Conservation (phyloP, 2,329 filamentous ascomycete genomes). For the Leptographium radiaticola region DNA sequence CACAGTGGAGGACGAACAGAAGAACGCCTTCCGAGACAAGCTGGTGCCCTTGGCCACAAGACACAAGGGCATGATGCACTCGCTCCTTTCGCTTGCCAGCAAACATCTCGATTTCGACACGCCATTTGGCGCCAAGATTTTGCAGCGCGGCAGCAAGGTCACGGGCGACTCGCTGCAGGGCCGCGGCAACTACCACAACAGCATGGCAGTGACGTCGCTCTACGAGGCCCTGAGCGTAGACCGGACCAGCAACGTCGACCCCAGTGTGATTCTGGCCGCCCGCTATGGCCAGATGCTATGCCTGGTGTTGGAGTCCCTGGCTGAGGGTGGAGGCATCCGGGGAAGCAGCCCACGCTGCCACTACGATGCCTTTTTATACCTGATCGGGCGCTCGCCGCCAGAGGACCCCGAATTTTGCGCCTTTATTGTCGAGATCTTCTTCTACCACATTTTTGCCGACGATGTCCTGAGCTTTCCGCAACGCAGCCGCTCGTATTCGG, state of each 20-base stretch:
- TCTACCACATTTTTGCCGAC: slow-evolving; percentile 64
- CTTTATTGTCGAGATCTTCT: slow-evolving; percentile 66
- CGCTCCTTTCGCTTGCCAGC: slow-evolving; percentile 69
- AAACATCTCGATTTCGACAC: slow-evolving; percentile 56
- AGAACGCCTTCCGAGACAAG: slow-evolving; percentile 77
- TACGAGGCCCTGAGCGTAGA: slow-evolving; percentile 29
- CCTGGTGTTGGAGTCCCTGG: slow-evolving; percentile 42
- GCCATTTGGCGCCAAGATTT: slow-evolving; percentile 39
- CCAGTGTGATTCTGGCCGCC: slow-evolving; percentile 36
- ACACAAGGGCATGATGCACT: slow-evolving; percentile 80
- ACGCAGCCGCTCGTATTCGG: slow-evolving; percentile 20
- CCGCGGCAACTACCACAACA: slow-evolving; percentile 42
- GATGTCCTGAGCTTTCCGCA: slow-evolving; percentile 40
- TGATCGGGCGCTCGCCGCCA: slow-evolving; percentile 51
- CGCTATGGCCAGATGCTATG: slow-evolving; percentile 52
- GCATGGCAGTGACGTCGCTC: slow-evolving; percentile 35
- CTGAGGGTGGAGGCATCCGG: slow-evolving; percentile 39
- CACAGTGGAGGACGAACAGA: slow-evolving; percentile 67
- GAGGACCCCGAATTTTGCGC: slow-evolving; percentile 50
- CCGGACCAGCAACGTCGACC: slow-evolving; percentile 23
- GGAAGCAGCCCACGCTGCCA: slow-evolving; percentile 65
- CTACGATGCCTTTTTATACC: slow-evolving; percentile 59
- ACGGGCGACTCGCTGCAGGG: slow-evolving; percentile 31
- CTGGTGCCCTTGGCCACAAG: slow-evolving; percentile 69
- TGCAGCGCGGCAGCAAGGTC: slow-evolving; percentile 35